phyloP scores from a whole-genome alignment of 805 yeast genomes.

The Hemisphaericaspora nanyangensis region DNA sequence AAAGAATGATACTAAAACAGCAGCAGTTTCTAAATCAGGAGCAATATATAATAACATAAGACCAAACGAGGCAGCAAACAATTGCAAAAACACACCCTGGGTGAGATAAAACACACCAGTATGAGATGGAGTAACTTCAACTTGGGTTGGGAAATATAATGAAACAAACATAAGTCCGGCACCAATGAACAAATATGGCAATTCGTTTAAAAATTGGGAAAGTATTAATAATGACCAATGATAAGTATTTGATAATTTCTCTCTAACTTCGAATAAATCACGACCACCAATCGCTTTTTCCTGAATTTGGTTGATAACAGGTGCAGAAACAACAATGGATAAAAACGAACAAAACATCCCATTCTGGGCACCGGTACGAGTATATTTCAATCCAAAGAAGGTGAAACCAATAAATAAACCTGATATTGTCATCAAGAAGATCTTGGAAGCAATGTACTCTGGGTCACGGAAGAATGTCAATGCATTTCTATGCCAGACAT shows the following conservation, averaged over 20 bases:
- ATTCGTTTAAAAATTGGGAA: constrained; percentile 52
- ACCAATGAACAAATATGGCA: constrained; percentile 48
- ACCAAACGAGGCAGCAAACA: constrained; percentile 31
- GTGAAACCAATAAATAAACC: constrained; percentile 34
- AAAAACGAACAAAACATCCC: constrained; percentile 58
- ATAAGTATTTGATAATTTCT: constrained; percentile 66
- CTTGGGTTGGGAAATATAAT: constrained; percentile 48
- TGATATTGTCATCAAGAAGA: constrained; percentile 47
- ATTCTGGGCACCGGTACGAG: constrained; percentile 54
- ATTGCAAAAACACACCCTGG: constrained; percentile 23
- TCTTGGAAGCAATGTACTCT: constrained; percentile 38
- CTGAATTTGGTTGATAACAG: constrained; percentile 60
- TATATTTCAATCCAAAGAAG: constrained; percentile 15
- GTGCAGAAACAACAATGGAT: constrained; percentile 54
- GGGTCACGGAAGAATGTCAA: constrained; percentile 36
- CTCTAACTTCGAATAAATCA: constrained; percentile 67
- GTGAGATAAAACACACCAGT: constrained; percentile 33
- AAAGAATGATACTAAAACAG: constrained; percentile 52
- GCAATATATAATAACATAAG: constrained; percentile 49
- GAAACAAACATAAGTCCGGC: constrained; percentile 33
- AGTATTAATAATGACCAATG: constrained; percentile 62
- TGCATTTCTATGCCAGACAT: constrained; percentile 15
- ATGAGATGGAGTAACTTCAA: constrained; percentile 39
- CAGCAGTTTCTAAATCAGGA: constrained; percentile 66
- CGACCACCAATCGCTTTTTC: constrained; percentile 55